Conservation (phyloP, 805 yeast genomes). For the Phaffomyces thermotolerans region DNA sequence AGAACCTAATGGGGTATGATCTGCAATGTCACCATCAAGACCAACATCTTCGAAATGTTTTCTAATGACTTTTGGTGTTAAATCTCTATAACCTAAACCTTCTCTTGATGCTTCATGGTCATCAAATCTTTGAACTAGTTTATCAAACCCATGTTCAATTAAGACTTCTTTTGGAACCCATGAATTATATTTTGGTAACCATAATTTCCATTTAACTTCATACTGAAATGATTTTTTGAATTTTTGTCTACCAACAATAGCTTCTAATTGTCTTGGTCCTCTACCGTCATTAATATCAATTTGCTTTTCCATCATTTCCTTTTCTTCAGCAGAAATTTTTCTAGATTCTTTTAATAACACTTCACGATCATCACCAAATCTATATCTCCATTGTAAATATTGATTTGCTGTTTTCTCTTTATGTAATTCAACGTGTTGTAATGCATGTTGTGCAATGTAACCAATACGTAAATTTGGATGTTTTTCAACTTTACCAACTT, state of each 20-base stretch:
- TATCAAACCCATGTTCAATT: conserved; percentile 77
- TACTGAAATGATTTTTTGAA: conserved; percentile 94
- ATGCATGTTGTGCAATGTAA: conserved; percentile 97
- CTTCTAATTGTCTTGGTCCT: conserved; percentile 85
- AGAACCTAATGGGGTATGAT: conserved; percentile 95
- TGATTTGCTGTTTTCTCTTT: conserved; percentile 97
- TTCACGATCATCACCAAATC: conserved; percentile 97
- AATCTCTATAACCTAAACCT: conserved; percentile 96
- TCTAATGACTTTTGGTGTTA: conserved; percentile 85
- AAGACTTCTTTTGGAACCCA: conserved; percentile 85
- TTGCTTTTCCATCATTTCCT: conserved; percentile 66
- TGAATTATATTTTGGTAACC: conserved; percentile 89
- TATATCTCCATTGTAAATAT: conserved; percentile 96
- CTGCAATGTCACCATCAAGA: conserved; percentile 95
- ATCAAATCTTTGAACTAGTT: conserved; percentile 92
- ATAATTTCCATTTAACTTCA: conserved; percentile 88
- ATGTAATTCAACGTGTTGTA: conserved; percentile 95
- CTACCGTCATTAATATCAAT: conserved; percentile 80
- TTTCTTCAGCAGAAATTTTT: conserved; percentile 74
- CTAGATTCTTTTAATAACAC: conserved; percentile 89
- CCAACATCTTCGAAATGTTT: conserved; percentile 98
- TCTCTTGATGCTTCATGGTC: conserved; percentile 99
- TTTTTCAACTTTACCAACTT: conserved; percentile 86
- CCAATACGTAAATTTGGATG: conserved; percentile 98
- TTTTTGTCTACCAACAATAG: conserved; percentile 95